Evolutionary conservation across 192 early-diverging fungal species (phyloP).

Genomic region (Phycomyces nitens): DNA sequence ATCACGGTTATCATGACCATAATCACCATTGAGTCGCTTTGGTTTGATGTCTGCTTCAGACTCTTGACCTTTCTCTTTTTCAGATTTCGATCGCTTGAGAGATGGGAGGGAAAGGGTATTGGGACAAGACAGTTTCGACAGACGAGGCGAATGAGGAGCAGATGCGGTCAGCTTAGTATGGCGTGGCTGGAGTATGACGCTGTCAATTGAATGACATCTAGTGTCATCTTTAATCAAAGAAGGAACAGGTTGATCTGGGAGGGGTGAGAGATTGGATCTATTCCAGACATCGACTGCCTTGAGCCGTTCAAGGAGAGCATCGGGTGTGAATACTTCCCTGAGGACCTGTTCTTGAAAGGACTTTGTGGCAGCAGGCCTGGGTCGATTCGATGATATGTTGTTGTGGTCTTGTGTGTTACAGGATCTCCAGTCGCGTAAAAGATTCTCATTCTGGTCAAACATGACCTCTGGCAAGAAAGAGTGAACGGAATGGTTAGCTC

Average conservation of each 20-base stretch:
- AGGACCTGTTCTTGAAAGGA: slow-evolving; percentile 78
- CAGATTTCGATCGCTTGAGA: neutral
- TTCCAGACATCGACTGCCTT: slow-evolving; percentile 45
- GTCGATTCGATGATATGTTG: slow-evolving; percentile 7
- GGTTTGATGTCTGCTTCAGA: neutral
- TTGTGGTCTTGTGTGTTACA: slow-evolving; percentile 27
- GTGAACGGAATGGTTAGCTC: slow-evolving; percentile 14
- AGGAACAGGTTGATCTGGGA: neutral
- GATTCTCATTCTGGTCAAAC: slow-evolving; percentile 87
- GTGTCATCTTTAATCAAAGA: neutral
- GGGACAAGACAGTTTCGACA: neutral
- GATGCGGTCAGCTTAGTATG: slow-evolving; percentile 22
- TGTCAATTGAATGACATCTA: slow-evolving; percentile 1
- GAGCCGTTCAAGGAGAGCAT: slow-evolving; percentile 72
- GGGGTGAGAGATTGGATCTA: neutral
- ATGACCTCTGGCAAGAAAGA: slow-evolving; percentile 72
- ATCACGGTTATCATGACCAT: neutral
- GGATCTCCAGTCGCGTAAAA: slow-evolving; percentile 62
- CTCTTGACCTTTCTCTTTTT: too few relatives aligned
- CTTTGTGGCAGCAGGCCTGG: neutral
- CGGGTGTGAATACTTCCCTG: slow-evolving; percentile 86
- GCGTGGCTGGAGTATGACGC: slow-evolving; percentile 13
- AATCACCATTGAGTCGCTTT: neutral
- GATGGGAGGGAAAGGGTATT: neutral
- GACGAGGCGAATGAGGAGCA: slow-evolving; percentile 28